These are phyloP conservation scores for Phytophthora nicotianae DNA, from an alignment of 352 stramenopile species.

Conservation along the genomic window DNA sequence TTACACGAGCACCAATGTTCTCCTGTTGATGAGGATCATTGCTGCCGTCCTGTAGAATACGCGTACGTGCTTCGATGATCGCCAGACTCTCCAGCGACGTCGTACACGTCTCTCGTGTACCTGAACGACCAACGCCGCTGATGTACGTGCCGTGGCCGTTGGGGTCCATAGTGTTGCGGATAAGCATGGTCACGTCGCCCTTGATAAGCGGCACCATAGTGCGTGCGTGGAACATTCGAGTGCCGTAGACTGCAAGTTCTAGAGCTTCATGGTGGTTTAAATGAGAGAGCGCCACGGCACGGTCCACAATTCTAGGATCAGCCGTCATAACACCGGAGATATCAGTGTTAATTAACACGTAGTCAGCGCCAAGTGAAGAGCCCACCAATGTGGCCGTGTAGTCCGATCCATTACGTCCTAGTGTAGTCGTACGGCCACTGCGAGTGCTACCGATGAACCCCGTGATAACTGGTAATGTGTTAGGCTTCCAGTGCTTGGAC, in stretches of 20 bases:
- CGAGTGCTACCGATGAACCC: slow-evolving; percentile 73
- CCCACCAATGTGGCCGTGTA: slow-evolving; percentile 87
- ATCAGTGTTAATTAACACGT: slow-evolving; percentile 88
- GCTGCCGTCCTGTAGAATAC: slow-evolving; percentile 75
- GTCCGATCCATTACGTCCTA: slow-evolving; percentile 84
- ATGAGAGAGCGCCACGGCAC: slow-evolving; percentile 69
- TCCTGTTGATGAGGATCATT: slow-evolving; percentile 51
- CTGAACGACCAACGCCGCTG: slow-evolving; percentile 58
- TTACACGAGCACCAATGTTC: slow-evolving; percentile 79
- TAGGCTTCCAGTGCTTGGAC: slow-evolving; percentile 42
- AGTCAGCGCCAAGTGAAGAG: slow-evolving; percentile 66
- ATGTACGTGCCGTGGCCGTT: slow-evolving; percentile 85
- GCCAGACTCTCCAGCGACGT: slow-evolving; percentile 84
- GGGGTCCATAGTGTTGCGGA: slow-evolving; percentile 86
- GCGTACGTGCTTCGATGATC: slow-evolving; percentile 81
- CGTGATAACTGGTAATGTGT: slow-evolving; percentile 70
- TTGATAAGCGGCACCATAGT: slow-evolving; percentile 90
- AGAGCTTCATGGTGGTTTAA: slow-evolving; percentile 84
- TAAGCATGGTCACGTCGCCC: slow-evolving; percentile 79
- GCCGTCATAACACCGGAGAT: slow-evolving; percentile 87
- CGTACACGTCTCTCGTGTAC: slow-evolving; percentile 74
- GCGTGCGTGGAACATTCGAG: slow-evolving; percentile 83
- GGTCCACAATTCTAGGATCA: slow-evolving; percentile 79
- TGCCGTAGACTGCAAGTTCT: slow-evolving; percentile 83
- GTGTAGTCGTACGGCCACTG: slow-evolving; percentile 74